Evolutionary conservation across 257 asterid genomes (phyloP).

Genomic region (Solanum lycopersicoides): DNA sequence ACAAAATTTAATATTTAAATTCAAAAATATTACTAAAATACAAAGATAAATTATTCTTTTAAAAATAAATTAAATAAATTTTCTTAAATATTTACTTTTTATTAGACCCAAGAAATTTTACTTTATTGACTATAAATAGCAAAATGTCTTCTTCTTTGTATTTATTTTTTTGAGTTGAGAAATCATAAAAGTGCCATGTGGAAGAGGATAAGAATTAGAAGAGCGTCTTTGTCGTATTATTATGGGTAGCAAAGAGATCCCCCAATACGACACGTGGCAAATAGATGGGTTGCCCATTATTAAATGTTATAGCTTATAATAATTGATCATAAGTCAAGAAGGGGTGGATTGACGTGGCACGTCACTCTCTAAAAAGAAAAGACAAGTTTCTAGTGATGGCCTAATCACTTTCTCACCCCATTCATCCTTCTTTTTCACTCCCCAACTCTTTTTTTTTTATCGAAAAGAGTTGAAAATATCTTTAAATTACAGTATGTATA

Average conservation of each 20-base stretch:
- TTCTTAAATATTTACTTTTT: too few relatives aligned
- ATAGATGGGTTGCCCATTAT: not conserved
- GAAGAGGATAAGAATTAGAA: not conserved
- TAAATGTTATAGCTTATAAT: conserved; percentile 1
- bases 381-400: conserved; percentile 5
- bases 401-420: conserved; percentile 5
- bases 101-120: too few relatives aligned
- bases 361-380: not conserved
- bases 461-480: too few relatives aligned
- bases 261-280: conserved; percentile 11
- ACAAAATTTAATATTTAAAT: too few relatives aligned
- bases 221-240: not conserved
- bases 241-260: not conserved
- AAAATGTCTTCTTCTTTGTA: too few relatives aligned
- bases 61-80: too few relatives aligned
- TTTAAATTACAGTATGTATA: too few relatives aligned
- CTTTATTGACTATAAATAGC: too few relatives aligned
- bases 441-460: too few relatives aligned
- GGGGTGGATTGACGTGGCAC: conserved; percentile 10
- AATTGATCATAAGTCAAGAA: not conserved
- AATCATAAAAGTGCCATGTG: not conserved
- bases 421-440: not conserved
- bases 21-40: too few relatives aligned
- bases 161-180: too few relatives aligned
- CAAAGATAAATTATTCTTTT: too few relatives aligned